Evolutionary conservation across 305 asterid species (phyloP).

Genomic region (Fraxinus sp.): DNA sequence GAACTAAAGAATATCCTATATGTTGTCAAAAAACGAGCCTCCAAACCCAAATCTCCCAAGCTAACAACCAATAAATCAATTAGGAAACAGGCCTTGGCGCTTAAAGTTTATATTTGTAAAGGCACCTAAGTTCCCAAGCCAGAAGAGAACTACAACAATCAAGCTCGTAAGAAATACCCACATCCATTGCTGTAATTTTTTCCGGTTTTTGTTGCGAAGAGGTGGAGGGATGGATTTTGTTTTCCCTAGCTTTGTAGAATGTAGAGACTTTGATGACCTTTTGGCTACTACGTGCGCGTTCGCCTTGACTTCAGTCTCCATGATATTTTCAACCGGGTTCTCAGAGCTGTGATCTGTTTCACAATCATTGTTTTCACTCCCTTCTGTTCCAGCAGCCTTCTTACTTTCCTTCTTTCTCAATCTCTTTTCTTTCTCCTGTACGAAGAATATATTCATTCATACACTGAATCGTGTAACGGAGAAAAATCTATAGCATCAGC

Average conservation of each 20-base stretch:
- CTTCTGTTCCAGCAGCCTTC: constrained; percentile 28
- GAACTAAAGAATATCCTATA: neutral
- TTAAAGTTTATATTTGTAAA: constrained; percentile 28
- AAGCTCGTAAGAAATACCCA: constrained; percentile 30
- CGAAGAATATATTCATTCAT: constrained; percentile 2
- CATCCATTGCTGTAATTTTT: constrained; percentile 45
- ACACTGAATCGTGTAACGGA: neutral
- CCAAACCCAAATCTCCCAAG: neutral
- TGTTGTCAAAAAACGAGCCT: neutral
- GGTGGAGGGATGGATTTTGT: constrained; percentile 46
- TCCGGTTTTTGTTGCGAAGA: constrained; percentile 41
- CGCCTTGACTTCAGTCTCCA: constrained; percentile 32
- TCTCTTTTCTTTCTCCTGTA: constrained; percentile 58
- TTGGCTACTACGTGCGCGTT: neutral
- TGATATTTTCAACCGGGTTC: constrained; percentile 11
- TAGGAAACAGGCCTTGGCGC: neutral
- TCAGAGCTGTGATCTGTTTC: constrained; percentile 25
- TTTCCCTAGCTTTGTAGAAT: constrained; percentile 31
- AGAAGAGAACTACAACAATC: constrained; percentile 32
- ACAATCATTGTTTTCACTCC: constrained; percentile 26
- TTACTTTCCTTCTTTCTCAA: constrained; percentile 53
- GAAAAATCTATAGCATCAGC: neutral
- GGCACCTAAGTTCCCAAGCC: constrained; percentile 44
- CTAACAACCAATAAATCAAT: constrained; percentile 5
- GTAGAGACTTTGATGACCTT: constrained; percentile 26